These are phyloP conservation scores for Komagataea norvegica DNA, from an alignment of 1,139 yeast genomes.

Conservation along the genomic window DNA sequence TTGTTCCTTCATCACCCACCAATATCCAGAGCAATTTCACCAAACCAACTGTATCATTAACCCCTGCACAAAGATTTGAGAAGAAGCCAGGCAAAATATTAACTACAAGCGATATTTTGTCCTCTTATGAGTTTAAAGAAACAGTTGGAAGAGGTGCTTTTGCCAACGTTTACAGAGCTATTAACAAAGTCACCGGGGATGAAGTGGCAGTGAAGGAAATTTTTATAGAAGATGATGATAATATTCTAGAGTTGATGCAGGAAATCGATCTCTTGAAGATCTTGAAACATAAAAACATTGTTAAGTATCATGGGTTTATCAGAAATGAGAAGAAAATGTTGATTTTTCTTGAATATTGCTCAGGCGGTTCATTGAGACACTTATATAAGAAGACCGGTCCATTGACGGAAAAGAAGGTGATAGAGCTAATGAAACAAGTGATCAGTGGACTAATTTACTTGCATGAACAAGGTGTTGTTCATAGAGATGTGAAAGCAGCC, in stretches of 20 bases:
- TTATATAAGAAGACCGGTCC: slow-evolving; percentile 45
- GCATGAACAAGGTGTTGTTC: slow-evolving; percentile 81
- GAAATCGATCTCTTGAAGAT: slow-evolving; percentile 83
- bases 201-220: slow-evolving; percentile 86
- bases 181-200: slow-evolving; percentile 58
- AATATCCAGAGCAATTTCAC: slow-evolving; percentile 1
- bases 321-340: slow-evolving; percentile 62
- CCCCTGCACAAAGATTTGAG: slow-evolving; percentile 51
- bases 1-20: slow-evolving; percentile 8
- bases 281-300: slow-evolving; percentile 79
- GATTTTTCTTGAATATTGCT: slow-evolving; percentile 76
- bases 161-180: slow-evolving; percentile 68
- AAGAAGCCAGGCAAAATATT: slow-evolving; percentile 34
- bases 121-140: slow-evolving; percentile 54
- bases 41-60: slow-evolving; percentile 35
- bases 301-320: slow-evolving; percentile 84
- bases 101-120: slow-evolving; percentile 35
- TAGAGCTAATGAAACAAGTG: slow-evolving; percentile 62
- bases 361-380: slow-evolving; percentile 79
- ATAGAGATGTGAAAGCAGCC: slow-evolving; percentile 90
- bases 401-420: slow-evolving; percentile 59
- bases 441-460: slow-evolving; percentile 71
- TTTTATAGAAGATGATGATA: slow-evolving; percentile 50
- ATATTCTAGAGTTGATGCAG: slow-evolving; percentile 60
- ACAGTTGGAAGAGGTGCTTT: slow-evolving; percentile 76